phyloP scores from a whole-genome alignment of 305 asterid genomes.

The Rubia occidens region DNA sequence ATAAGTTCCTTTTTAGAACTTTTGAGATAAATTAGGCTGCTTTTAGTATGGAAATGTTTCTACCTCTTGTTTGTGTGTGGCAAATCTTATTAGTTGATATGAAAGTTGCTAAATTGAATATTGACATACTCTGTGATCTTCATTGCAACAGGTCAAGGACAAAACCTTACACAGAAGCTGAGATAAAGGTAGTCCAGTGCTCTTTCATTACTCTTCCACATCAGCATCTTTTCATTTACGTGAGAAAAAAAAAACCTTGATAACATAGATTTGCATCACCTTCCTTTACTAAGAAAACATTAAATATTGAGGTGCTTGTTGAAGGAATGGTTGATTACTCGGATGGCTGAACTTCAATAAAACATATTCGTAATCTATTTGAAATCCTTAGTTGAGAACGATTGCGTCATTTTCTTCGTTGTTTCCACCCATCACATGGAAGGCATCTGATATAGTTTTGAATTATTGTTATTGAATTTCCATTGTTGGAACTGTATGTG shows the following conservation, averaged over 20 bases:
- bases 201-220: constrained; percentile 5
- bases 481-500: background rate
- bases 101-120: constrained; percentile 2
- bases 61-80: background rate
- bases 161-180: constrained; percentile 73
- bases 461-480: background rate
- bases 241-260: background rate
- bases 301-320: background rate
- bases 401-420: background rate
- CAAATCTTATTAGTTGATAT: background rate
- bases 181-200: constrained; percentile 60
- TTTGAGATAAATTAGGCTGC: background rate
- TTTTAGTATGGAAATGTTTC: background rate
- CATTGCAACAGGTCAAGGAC: constrained; percentile 51
- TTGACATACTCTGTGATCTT: constrained; percentile 24
- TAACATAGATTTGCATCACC: background rate
- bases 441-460: background rate
- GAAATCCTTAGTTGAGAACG: background rate
- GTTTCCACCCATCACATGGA: background rate
- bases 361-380: background rate
- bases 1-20: background rate
- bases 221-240: background rate
- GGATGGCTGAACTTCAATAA: background rate
- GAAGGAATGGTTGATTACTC: background rate
- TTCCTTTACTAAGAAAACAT: background rate